A percentile compares a stretch with the other conserved stretches of the same genome.
Evolutionary conservation across 176 grass and related monocot species (phyloP).

Genomic region (Saccharum officinarum): DNA sequence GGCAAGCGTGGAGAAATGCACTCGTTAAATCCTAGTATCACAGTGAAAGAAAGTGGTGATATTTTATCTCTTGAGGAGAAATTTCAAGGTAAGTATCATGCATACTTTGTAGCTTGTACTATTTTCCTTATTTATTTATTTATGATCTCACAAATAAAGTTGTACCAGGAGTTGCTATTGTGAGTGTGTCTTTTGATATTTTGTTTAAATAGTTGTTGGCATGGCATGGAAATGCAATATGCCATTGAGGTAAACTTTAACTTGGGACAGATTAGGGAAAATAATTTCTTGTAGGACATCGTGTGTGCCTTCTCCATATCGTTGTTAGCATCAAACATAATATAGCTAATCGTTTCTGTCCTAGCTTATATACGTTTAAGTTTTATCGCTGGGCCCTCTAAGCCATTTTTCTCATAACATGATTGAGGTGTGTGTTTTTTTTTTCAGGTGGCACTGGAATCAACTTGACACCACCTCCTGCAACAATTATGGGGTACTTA

Average conservation of each 20-base stretch:
- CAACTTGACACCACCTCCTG: constrained; percentile 91
- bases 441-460: constrained; percentile 94
- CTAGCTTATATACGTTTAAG: neutral
- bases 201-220: neutral
- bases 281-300: neutral
- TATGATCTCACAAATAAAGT: neutral
- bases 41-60: constrained; percentile 91
- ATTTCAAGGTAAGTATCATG: constrained; percentile 69
- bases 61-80: constrained; percentile 98
- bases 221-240: constrained; percentile 4
- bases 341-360: neutral
- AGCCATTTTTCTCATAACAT: neutral
- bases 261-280: neutral
- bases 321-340: neutral
- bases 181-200: neutral
- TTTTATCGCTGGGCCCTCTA: neutral
- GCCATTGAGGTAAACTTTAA: neutral
- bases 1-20: constrained; percentile 83
- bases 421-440: neutral
- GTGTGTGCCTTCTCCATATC: neutral
- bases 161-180: neutral
- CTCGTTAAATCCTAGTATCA: constrained; percentile 87
- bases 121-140: neutral
- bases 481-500: constrained; percentile 66
- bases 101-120: neutral